Evolutionary conservation across 2,329 filamentous ascomycete species (phyloP).

Genomic region (Fusarium austroafricanum): DNA sequence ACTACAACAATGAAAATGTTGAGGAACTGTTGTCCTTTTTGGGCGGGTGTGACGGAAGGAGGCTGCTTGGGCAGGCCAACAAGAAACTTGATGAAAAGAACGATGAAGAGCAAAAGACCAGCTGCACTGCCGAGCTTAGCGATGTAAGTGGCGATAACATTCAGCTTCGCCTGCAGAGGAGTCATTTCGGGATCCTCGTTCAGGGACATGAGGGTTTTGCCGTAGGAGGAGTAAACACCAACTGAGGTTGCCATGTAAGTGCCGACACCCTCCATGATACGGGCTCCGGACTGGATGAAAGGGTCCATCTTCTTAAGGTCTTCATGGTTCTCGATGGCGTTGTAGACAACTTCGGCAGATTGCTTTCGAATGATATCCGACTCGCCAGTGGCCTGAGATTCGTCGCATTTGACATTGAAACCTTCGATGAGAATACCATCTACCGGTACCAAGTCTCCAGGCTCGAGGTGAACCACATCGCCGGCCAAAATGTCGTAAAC

Average conservation of each 20-base stretch:
- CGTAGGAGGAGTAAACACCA: conserved; percentile 78
- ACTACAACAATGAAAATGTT: conserved; percentile 83
- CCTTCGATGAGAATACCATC: conserved; percentile 80
- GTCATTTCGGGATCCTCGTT: conserved; percentile 81
- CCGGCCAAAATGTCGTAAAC: conserved; percentile 77
- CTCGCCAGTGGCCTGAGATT: conserved; percentile 83
- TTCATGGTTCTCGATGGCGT: conserved; percentile 74
- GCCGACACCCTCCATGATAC: conserved; percentile 81
- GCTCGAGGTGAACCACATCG: conserved; percentile 78
- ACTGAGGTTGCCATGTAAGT: conserved; percentile 80
- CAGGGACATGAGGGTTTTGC: conserved; percentile 79
- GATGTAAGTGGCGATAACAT: conserved; percentile 80
- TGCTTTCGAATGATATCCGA: conserved; percentile 80
- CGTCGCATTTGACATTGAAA: conserved; percentile 80
- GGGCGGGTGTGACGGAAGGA: conserved; percentile 66
- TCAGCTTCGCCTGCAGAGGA: conserved; percentile 80
- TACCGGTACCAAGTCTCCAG: conserved; percentile 79
- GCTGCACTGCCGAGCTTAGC: conserved; percentile 82
- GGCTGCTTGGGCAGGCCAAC: conserved; percentile 68
- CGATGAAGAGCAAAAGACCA: conserved; percentile 82
- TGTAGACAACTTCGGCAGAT: conserved; percentile 74
- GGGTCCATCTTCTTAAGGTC: conserved; percentile 79
- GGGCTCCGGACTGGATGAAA: conserved; percentile 86
- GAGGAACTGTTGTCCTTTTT: conserved; percentile 83
- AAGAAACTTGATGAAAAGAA: conserved; percentile 87